A percentile compares a stretch with the other conserved stretches of the same genome.
These are phyloP conservation scores for Angomonas deanei DNA, from an alignment of 208 protist species.

Conservation along the genomic window DNA sequence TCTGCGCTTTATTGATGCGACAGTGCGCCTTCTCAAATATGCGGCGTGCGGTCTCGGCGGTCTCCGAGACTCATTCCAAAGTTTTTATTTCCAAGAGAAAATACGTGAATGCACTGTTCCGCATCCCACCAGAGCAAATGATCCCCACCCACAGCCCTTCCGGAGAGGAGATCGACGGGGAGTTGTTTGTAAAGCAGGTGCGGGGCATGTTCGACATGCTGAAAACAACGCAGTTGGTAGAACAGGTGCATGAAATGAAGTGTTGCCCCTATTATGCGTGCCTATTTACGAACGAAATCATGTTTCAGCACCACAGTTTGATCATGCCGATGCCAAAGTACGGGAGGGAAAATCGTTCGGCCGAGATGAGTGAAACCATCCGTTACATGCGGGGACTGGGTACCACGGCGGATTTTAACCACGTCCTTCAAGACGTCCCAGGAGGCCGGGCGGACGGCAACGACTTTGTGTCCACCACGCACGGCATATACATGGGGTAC, in stretches of 20 bases:
- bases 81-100: neutral
- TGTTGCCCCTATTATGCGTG: constrained; percentile 80
- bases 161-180: constrained; percentile 69
- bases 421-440: constrained; percentile 72
- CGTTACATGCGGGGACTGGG: constrained; percentile 83
- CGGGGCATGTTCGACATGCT: constrained; percentile 57
- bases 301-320: constrained; percentile 79
- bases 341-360: constrained; percentile 66
- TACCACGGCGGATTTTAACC: constrained; percentile 60
- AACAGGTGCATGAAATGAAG: constrained; percentile 77
- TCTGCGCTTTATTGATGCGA: too few relatives aligned
- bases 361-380: constrained; percentile 82
- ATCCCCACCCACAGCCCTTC: constrained; percentile 64
- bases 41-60: too few relatives aligned
- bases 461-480: constrained; percentile 74
- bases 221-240: constrained; percentile 59
- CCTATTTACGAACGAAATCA: constrained; percentile 64
- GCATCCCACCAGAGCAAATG: constrained; percentile 51
- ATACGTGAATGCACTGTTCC: constrained; percentile 77
- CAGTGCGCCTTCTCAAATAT: too few relatives aligned
- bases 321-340: constrained; percentile 85
- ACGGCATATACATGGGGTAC: constrained; percentile 77
- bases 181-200: constrained; percentile 66
- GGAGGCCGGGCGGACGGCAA: constrained; percentile 49
- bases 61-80: too few relatives aligned